Evolutionary conservation across 176 grass and related monocot genomes (phyloP).

Genomic region (Carex scoparia): DNA sequence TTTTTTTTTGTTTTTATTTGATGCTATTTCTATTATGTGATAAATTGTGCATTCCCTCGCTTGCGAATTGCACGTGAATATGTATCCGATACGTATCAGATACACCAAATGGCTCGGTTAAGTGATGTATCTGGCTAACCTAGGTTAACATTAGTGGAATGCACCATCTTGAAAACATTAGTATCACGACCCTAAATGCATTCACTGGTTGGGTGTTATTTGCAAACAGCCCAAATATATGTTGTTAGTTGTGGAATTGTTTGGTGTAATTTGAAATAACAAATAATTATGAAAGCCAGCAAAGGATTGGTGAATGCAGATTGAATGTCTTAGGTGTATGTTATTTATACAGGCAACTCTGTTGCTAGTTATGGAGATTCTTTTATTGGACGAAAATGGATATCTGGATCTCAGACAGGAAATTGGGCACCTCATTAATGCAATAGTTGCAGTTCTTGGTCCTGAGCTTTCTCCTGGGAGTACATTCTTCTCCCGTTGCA

Average conservation of each 20-base stretch:
- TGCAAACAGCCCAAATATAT: background rate
- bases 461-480: slow-evolving; percentile 89
- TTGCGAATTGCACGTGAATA: too few relatives aligned
- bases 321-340: slow-evolving; percentile 34
- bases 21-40: too few relatives aligned
- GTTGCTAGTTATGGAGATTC: slow-evolving; percentile 94
- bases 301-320: slow-evolving; percentile 14
- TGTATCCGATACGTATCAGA: too few relatives aligned
- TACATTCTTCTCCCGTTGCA: slow-evolving; percentile 96
- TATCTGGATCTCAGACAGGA: slow-evolving; percentile 86
- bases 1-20: too few relatives aligned
- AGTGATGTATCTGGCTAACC: too few relatives aligned
- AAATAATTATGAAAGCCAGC: background rate
- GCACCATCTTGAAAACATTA: background rate
- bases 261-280: background rate
- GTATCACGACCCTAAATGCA: background rate
- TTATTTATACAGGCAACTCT: slow-evolving; percentile 68
- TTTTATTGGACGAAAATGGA: slow-evolving; percentile 89
- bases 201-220: background rate
- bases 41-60: too few relatives aligned
- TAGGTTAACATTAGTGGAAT: background rate
- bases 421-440: slow-evolving; percentile 89
- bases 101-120: too few relatives aligned
- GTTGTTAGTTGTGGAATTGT: background rate
- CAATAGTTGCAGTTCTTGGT: slow-evolving; percentile 95